phyloP scores from a whole-genome alignment of 2,329 filamentous ascomycete genomes.

The Aspergillus amoenus region DNA sequence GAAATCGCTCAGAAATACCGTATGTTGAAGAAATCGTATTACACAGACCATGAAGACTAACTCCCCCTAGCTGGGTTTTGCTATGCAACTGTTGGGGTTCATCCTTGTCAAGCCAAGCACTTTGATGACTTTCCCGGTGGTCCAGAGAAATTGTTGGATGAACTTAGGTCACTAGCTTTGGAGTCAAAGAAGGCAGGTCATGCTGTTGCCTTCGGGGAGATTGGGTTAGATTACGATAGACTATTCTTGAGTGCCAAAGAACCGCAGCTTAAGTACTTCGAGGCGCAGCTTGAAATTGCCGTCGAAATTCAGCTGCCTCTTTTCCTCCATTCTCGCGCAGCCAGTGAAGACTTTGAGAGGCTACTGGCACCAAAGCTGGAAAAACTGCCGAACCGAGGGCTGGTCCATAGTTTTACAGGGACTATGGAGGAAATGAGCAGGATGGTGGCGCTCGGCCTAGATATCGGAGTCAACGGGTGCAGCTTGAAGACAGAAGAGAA shows the following conservation, averaged over 20 bases:
- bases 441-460: conserved; percentile 75
- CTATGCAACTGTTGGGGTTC: conserved; percentile 89
- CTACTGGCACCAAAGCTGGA: conserved; percentile 66
- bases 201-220: conserved; percentile 84
- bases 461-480: conserved; percentile 95
- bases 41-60: conserved; percentile 11
- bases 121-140: conserved; percentile 63
- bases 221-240: conserved; percentile 94
- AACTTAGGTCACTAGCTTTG: conserved; percentile 65
- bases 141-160: conserved; percentile 48
- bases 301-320: conserved; percentile 76
- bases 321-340: conserved; percentile 89
- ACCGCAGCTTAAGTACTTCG: conserved; percentile 81
- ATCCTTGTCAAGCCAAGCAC: conserved; percentile 81
- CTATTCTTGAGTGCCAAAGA: conserved; percentile 77
- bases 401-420: conserved; percentile 95
- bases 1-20: conserved; percentile 71
- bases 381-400: conserved; percentile 68
- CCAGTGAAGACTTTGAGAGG: conserved; percentile 77
- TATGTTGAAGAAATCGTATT: conserved; percentile 46
- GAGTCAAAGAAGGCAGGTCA: conserved; percentile 58
- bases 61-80: conserved; percentile 66
- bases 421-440: conserved; percentile 79
- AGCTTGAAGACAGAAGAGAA: conserved; percentile 95
- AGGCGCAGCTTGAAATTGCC: conserved; percentile 76